Base-by-base conservation (phyloP, 2,329 filamentous ascomycete species). In the Beauveria varroae region DNA sequence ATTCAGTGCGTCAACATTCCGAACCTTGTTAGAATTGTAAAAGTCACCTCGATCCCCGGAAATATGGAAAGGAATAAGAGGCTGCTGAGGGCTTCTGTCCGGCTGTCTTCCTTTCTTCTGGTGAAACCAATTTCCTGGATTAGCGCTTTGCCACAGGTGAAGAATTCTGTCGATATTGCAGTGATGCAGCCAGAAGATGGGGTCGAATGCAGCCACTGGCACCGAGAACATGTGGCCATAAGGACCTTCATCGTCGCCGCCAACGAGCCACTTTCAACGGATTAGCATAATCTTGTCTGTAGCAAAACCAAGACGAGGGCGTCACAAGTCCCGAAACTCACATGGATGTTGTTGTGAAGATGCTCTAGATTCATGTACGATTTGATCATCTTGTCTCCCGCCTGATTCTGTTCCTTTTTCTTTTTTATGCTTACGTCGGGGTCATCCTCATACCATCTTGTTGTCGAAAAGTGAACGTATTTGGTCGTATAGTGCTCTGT, bases 171-270 rank as follows among this genome's bases (percentile, higher is more conserved):
- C 53, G 3, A 56, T 34, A 18, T 56, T 56, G 53, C 77, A 71
- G 69, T 88, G 85, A 66, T 88, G 84, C 5, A 88, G 72, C 79
- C 79, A 86, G 71, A 87, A 88, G 9, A 84, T 71, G 0, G 86
- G 85, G 68, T 89, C 86, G 68, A 86, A 89, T 0, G 82, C 79
- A 12, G 85, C 81, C 63, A 82, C 82, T 37, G 80, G 76, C 14
- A 79, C 75, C 63, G 77, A 79, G 20, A 72, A 76, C 81, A 83
- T 86, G 64, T 85, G 82, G 1, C 85, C 84, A 18, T 66, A 63
- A 2, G 69, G 70, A 47, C 28, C 7, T 44, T 40, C 20, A 9
- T 8, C 1, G 5, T 14, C 10, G 10, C 53, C 53, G 24, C 53
- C 53, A 14, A 56, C 41, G 7, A 10, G 12, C 14, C 14, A n/a